Evolutionary conservation across 805 yeast genomes (phyloP).

Genomic region (Hanseniaspora guilliermondii): DNA sequence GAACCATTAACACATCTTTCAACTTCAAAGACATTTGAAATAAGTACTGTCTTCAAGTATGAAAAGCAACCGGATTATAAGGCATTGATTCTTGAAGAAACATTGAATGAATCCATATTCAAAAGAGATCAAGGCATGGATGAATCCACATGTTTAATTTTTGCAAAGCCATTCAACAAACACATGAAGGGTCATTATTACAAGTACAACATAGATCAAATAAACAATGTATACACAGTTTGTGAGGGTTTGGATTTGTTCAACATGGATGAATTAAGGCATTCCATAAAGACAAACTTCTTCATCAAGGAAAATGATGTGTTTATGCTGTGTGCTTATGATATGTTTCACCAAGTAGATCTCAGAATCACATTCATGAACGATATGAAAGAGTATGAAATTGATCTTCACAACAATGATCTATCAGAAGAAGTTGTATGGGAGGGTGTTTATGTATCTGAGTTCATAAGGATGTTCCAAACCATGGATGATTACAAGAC

Average conservation of each 20-base stretch:
- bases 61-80: too few relatives aligned
- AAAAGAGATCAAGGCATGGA: neutral
- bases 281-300: neutral
- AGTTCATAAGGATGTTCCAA: neutral
- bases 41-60: too few relatives aligned
- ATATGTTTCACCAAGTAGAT: neutral
- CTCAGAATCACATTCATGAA: neutral
- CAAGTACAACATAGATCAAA: neutral
- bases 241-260: conserved; percentile 32
- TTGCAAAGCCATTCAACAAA: neutral
- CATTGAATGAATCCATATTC: neutral
- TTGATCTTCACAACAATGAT: neutral
- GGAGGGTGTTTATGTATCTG: conserved; percentile 1
- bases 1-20: too few relatives aligned
- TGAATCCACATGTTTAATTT: neutral
- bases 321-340: neutral
- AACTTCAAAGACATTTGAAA: too few relatives aligned
- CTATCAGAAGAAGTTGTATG: neutral
- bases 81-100: neutral
- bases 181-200: neutral
- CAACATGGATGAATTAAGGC: neutral
- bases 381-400: neutral
- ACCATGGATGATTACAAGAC: neutral
- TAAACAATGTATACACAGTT: neutral
- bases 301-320: too few relatives aligned